A percentile compares a stretch with the other conserved stretches of the same genome.
phyloP scores from a whole-genome alignment of 495 filamentous ascomycete genomes.

The Hypomontagnella monticulosa region DNA sequence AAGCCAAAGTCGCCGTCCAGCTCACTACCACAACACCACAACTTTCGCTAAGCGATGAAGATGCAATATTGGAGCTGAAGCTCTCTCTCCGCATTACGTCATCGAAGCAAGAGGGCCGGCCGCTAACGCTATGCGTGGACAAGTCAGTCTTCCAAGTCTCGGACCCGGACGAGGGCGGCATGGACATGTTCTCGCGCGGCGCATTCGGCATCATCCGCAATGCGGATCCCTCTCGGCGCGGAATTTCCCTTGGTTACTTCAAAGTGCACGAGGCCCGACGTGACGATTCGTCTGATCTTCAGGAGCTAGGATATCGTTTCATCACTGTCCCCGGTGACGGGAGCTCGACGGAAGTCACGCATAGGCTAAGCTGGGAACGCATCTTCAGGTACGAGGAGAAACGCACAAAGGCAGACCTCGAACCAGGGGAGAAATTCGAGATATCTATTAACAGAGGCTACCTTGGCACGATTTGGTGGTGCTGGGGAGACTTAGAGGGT shows the following conservation, averaged over 20 bases:
- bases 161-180: background rate
- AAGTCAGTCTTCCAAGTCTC: background rate
- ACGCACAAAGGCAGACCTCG: slow-evolving; percentile 1
- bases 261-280: background rate
- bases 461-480: background rate
- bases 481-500: background rate
- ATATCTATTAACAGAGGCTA: background rate
- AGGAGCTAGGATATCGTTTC: slow-evolving; percentile 3
- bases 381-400: slow-evolving; percentile 18
- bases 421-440: background rate
- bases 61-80: background rate
- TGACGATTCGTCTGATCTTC: background rate
- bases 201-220: background rate
- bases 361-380: slow-evolving; percentile 20
- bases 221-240: background rate
- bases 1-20: too few species aligned
- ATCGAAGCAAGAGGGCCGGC: background rate
- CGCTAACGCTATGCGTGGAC: slow-evolving; percentile 3
- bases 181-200: slow-evolving; percentile 2
- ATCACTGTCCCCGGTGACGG: slow-evolving; percentile 17
- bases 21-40: too few species aligned
- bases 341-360: background rate
- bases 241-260: background rate
- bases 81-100: background rate
- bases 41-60: slow-evolving; percentile 1